Evolutionary conservation across 2,329 filamentous ascomycete genomes (phyloP).

Genomic region (Monosporascus sp.): DNA sequence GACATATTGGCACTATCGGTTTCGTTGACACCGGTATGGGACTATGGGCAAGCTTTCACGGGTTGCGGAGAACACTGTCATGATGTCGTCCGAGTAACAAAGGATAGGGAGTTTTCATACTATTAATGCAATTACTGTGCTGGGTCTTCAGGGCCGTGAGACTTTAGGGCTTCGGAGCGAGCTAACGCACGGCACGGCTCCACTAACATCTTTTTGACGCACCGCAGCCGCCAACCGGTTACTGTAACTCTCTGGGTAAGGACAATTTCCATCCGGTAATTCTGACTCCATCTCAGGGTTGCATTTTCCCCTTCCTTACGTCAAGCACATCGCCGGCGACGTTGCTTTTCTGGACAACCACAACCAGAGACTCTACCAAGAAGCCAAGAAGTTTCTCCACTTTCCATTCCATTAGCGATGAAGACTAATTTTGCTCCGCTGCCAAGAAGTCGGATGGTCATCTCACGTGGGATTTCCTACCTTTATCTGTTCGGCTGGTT

Average conservation of each 20-base stretch:
- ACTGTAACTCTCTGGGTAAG: background rate
- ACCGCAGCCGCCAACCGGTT: too few species aligned
- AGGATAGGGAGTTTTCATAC: too few species aligned
- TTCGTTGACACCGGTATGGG: too few species aligned
- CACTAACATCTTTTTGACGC: background rate
- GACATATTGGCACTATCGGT: too few species aligned
- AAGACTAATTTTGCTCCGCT: conserved; percentile 43
- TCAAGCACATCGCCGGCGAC: conserved; percentile 79
- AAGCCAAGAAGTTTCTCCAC: conserved; percentile 32
- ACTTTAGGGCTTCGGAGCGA: too few species aligned
- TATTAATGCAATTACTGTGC: too few species aligned
- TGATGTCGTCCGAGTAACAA: too few species aligned
- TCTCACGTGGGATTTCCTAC: conserved; percentile 28
- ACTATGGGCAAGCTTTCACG: too few species aligned
- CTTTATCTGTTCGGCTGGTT: conserved; percentile 44
- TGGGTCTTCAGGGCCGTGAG: too few species aligned
- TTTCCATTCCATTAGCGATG: conserved; percentile 14
- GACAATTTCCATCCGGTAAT: background rate
- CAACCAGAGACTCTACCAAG: conserved; percentile 57
- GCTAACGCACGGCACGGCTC: background rate
- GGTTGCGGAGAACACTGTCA: too few species aligned
- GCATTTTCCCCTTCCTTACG: conserved; percentile 28
- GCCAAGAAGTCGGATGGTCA: conserved; percentile 92
- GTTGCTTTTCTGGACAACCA: conserved; percentile 89
- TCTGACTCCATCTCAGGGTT: background rate